These are phyloP conservation scores for Kuraishia piskuri DNA, from an alignment of 805 yeast genomes.

Conservation along the genomic window DNA sequence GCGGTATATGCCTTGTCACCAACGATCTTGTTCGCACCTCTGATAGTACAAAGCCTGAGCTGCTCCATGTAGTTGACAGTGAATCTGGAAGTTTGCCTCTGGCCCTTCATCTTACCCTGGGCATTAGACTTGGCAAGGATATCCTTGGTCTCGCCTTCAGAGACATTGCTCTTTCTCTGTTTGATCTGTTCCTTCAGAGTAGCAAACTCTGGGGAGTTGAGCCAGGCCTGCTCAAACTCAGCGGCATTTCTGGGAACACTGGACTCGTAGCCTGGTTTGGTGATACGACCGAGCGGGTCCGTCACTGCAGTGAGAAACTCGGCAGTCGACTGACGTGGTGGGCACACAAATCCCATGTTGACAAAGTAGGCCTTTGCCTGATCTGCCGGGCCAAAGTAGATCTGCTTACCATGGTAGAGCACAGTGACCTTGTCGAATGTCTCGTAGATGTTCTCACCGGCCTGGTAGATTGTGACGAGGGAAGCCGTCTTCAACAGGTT, in stretches of 20 bases:
- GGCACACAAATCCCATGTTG: slow-evolving; percentile 57
- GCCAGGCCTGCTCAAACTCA: slow-evolving; percentile 58
- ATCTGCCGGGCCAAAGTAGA: slow-evolving; percentile 50
- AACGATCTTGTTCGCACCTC: slow-evolving; percentile 45
- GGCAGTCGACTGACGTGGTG: slow-evolving; percentile 60
- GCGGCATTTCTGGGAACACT: slow-evolving; percentile 52
- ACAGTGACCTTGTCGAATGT: slow-evolving; percentile 54
- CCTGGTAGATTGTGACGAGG: slow-evolving; percentile 62
- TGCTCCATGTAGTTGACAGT: slow-evolving; percentile 39
- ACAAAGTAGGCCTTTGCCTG: slow-evolving; percentile 50
- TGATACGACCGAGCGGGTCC: slow-evolving; percentile 52
- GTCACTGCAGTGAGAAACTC: slow-evolving; percentile 66
- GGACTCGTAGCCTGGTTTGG: slow-evolving; percentile 37
- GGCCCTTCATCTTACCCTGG: slow-evolving; percentile 28
- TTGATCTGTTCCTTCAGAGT: slow-evolving; percentile 23
- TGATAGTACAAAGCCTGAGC: slow-evolving; percentile 33
- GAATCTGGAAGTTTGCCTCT: slow-evolving; percentile 30
- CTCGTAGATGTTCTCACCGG: slow-evolving; percentile 56
- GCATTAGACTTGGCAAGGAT: slow-evolving; percentile 24
- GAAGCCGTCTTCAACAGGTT: slow-evolving; percentile 43
- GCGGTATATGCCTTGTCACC: slow-evolving; percentile 48
- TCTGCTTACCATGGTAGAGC: slow-evolving; percentile 48
- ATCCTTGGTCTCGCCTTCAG: slow-evolving; percentile 29
- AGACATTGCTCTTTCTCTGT: slow-evolving; percentile 12
- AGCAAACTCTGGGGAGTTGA: slow-evolving; percentile 44